Evolutionary conservation across 768 basidiomycete species (phyloP).

Genomic region (Calocybe gangraenosa): DNA sequence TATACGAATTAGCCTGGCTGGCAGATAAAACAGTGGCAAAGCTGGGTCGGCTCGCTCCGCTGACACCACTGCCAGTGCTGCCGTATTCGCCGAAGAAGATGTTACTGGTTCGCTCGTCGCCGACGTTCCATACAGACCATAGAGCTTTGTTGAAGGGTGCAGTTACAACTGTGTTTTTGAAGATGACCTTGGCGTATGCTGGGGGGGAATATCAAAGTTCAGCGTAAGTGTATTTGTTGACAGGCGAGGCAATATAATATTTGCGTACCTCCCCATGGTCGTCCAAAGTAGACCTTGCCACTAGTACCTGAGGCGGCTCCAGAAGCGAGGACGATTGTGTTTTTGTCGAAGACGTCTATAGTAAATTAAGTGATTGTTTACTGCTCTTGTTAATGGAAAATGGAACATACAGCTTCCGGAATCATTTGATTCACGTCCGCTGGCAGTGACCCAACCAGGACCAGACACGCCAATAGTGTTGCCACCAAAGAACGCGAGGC

Average conservation of each 20-base stretch:
- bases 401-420: conserved; percentile 37
- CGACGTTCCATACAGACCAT: conserved; percentile 43
- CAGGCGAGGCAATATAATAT: neutral
- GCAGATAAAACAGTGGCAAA: conserved; percentile 36
- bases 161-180: conserved; percentile 39
- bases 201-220: neutral
- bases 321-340: conserved; percentile 38
- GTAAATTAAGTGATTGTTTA: neutral
- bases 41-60: conserved; percentile 29
- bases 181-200: conserved; percentile 48
- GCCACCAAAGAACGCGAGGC: conserved; percentile 42
- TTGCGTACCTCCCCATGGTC: conserved; percentile 44
- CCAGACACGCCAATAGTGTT: conserved; percentile 44
- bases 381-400: neutral
- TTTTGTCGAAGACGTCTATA: conserved; percentile 40
- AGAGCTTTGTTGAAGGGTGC: conserved; percentile 36
- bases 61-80: conserved; percentile 37
- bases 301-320: conserved; percentile 32
- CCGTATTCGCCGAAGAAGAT: conserved; percentile 45
- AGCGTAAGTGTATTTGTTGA: conserved; percentile 1
- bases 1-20: conserved; percentile 32
- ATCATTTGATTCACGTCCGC: conserved; percentile 41
- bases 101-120: conserved; percentile 33
- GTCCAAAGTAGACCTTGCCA: conserved; percentile 37
- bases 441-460: conserved; percentile 45